Evolutionary conservation across 2,329 filamentous ascomycete genomes (phyloP), one percentile per base, ranked within the genome.

Genomic region (Endocalyx cinctus): DNA sequence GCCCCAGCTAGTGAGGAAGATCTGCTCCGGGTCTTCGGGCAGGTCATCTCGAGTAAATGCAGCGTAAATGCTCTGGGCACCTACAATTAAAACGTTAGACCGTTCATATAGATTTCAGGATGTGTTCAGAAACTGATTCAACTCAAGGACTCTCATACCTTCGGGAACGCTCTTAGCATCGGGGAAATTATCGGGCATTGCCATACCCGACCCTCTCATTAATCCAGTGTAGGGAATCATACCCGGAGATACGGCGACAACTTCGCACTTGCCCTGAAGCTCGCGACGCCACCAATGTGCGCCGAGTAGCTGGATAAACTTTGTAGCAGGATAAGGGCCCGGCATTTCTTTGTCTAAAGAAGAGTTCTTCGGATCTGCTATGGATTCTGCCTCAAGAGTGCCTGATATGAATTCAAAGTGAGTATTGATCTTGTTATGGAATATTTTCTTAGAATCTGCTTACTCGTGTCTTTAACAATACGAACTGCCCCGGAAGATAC

Each of bases 281-380:
- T 72, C 57, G 4, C 71, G 69, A 2, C 69, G 69, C 72, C 72
- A 76, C 70, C 70, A 76, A 29, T 75, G 70, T 1, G 71, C 68
- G 6, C 60, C 59, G 1, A 75, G 62, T 0, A 75, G 59, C 40
- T 70, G 68, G 1, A 63, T 55, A 36, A 76, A 74, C 43, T 76
- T 76, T 39, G 63, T 64, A 25, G 60, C 54, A 7, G 42, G 15
- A 39, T 76, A 76, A 7, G 64, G 52, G 0, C 30, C 39, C 3
- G 29, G 26, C 0, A 51, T 43, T 0, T 51, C 50, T 4, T n/a
- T n/a, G n/a, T n/a, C n/a, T n/a, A n/a, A n/a, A n/a, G n/a, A n/a
- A n/a, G n/a, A n/a, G n/a, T n/a, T n/a, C n/a, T 60, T 64, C 0
- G 68, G 63, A 2, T 51, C 56, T 2, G 57, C 62, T 15, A 59